Percentiles rank a stretch among this genome's conserved stretches.
Conservation (phyloP, 2,329 filamentous ascomycete species). For the Penicillium italicum region DNA sequence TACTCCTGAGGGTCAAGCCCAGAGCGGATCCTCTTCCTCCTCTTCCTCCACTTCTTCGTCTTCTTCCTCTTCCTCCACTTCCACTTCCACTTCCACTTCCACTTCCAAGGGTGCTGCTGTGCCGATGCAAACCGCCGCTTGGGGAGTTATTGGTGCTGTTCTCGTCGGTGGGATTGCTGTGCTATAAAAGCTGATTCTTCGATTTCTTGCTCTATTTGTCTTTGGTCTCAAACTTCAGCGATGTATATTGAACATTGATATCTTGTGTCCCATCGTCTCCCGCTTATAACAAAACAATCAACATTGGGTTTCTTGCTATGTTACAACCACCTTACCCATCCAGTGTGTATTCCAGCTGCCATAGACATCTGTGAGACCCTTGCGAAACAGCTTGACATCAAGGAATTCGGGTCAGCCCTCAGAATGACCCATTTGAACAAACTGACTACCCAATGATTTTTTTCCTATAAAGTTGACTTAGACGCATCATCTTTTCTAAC, state of each 20-base stretch:
- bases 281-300: background rate
- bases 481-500: background rate
- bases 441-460: background rate
- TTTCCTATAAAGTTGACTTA: background rate
- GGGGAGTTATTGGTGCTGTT: conserved; percentile 37
- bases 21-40: conserved; percentile 17
- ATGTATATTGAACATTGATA: background rate
- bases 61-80: conserved; percentile 7
- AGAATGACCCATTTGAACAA: background rate
- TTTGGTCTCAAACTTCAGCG: background rate
- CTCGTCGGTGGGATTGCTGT: conserved; percentile 33
- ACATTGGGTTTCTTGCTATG: background rate
- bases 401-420: background rate
- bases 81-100: conserved; percentile 8
- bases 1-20: conserved; percentile 32
- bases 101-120: conserved; percentile 30
- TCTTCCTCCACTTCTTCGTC: conserved; percentile 15
- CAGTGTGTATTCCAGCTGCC: background rate
- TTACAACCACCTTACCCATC: background rate
- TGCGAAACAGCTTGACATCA: background rate
- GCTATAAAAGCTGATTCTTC: conserved; percentile 19
- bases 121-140: conserved; percentile 34
- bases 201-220: background rate
- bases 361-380: no score
- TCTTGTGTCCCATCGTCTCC: background rate